Base-by-base conservation (phyloP, 2,329 filamentous ascomycete genomes). In the Parastagonospora avenae region DNA sequence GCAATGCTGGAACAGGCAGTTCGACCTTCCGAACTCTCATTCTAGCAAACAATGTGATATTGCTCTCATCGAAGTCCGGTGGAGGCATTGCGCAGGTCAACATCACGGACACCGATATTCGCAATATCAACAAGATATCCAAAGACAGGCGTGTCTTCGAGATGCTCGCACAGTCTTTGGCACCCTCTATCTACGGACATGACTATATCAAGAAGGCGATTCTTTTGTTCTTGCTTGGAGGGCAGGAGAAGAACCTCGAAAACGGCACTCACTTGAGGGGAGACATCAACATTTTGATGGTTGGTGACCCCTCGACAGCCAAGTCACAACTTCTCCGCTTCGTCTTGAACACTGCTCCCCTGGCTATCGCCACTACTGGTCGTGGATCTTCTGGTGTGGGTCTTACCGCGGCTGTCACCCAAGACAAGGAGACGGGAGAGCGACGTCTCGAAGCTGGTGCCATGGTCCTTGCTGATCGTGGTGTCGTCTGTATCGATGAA, bases 261-360 rank as follows among this genome's bases (percentile, higher is more conserved):
- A 99, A 99, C 64, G 94, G 94, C 51, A 97, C 94, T 1, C 94
- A 99, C 83, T 78, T 99, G 72, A 89, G 94, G 82, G 94, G 94
- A 79, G 94, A 99, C 69, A 97, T 99, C 77, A 99, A 99, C 73
- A 96, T 99, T 61, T 82, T 99, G 43, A 97, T 99, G 94, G 93
- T 99, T 37, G 94, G 94, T 77, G 94, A 99, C 74, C 94, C 94
- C 2, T 99, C 94, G 0, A 99, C 94, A 0, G 94, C 94, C 53
- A 99, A 99, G 74, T 99, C 94, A n/a, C 94, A 99, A 72, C 83
- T 99, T 48, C 82, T 99, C 36, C 90, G 94, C 24, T 99, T 99
- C 67, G 94, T 99, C 10, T 83, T 97, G 59, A 99, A 99, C 73
- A 99, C 94, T 0, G 94, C 94, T 2, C 94, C 94, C 2, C 80